Percentiles rank a stretch among this genome's conserved stretches.
Evolutionary conservation across 1,139 yeast genomes (phyloP).

Genomic region (Saccharomyces uvarum): DNA sequence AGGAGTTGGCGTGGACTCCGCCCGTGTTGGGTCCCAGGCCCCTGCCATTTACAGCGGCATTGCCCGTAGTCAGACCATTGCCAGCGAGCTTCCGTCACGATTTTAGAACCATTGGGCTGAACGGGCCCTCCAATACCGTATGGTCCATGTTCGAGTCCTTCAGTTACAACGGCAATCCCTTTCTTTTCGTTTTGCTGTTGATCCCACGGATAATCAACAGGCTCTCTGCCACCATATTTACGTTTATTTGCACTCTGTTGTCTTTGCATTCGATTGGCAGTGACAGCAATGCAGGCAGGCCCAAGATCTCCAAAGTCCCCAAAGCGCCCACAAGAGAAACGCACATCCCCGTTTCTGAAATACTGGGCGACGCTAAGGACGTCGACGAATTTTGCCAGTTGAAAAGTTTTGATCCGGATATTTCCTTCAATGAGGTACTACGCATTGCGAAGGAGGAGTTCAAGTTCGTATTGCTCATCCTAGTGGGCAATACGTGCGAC

Average conservation of each 20-base stretch:
- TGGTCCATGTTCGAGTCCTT: constrained; percentile 5
- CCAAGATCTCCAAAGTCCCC: constrained; percentile 16
- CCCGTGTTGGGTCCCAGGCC: background rate
- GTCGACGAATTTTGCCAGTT: background rate
- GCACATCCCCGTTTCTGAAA: background rate
- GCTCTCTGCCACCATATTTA: background rate
- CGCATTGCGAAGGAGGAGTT: constrained; percentile 27
- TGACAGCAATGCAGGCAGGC: constrained; percentile 6
- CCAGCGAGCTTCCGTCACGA: constrained; percentile 25
- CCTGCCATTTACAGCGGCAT: background rate
- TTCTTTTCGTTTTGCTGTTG: constrained; percentile 20
- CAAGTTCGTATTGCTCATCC: constrained; percentile 28
- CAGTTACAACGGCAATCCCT: constrained; percentile 12
- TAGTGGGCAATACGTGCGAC: constrained; percentile 25
- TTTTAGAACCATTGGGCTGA: constrained; percentile 23
- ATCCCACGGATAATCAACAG: constrained; percentile 14
- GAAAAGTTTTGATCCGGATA: background rate
- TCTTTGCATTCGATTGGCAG: constrained; percentile 2
- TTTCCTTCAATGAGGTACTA: constrained; percentile 30
- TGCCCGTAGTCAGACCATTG: constrained; percentile 30
- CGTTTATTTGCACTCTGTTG: constrained; percentile 7
- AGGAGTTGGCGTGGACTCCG: constrained; percentile 6
- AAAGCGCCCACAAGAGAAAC: constrained; percentile 10
- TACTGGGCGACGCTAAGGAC: background rate
- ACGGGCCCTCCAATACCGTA: constrained; percentile 7